phyloP scores from a whole-genome alignment of 345 rosid genomes.

The Eucalyptus tenuipes region DNA sequence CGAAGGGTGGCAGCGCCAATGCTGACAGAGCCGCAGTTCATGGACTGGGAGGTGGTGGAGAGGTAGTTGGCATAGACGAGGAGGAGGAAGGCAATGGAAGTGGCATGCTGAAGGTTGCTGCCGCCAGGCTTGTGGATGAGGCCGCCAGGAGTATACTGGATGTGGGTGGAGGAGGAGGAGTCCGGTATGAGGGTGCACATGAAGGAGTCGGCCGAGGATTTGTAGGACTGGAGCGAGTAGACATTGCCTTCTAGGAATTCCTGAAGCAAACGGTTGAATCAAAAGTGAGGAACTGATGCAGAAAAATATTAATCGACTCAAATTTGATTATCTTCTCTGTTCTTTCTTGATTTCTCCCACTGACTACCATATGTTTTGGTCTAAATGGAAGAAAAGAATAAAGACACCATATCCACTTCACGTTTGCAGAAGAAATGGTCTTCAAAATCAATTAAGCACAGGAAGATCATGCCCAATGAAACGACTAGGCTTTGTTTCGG shows the following conservation, averaged over 20 bases:
- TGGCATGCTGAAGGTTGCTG: conserved; percentile 88
- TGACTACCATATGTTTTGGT: background rate
- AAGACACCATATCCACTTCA: background rate
- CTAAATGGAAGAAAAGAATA: background rate
- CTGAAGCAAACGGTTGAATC: background rate
- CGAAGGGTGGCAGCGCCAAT: conserved; percentile 54
- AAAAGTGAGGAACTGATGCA: background rate
- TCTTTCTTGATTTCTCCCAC: background rate
- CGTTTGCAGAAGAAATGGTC: background rate
- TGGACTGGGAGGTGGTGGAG: conserved; percentile 46
- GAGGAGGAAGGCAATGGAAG: conserved; percentile 78
- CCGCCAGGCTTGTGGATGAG: conserved; percentile 93
- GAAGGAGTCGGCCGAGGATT: conserved; percentile 87
- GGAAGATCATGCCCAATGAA: background rate
- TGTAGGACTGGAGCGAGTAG: conserved; percentile 68
- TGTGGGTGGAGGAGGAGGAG: conserved; percentile 59
- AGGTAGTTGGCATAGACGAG: conserved; percentile 77
- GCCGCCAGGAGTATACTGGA: conserved; percentile 75
- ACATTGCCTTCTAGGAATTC: conserved; percentile 58
- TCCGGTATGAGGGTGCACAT: conserved; percentile 86
- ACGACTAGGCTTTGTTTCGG: background rate
- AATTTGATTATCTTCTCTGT: background rate
- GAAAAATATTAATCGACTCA: background rate
- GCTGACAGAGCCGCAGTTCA: conserved; percentile 44
- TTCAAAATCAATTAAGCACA: background rate